Evolutionary conservation across 2,329 filamentous ascomycete species (phyloP).

Genomic region (Penicillium griseofulvum): DNA sequence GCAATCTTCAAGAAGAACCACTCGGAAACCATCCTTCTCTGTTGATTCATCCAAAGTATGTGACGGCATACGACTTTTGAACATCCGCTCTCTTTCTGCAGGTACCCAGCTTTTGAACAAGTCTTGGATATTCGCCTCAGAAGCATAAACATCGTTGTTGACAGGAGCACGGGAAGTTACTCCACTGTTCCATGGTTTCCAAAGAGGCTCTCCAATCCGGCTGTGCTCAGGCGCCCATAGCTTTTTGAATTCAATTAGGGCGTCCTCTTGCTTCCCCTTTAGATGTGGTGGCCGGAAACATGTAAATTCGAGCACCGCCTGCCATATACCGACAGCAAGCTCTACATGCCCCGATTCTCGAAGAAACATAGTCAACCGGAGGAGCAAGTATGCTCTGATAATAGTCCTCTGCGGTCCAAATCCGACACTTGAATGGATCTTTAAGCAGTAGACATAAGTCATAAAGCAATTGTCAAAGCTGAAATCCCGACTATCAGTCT

Average conservation of each 20-base stretch:
- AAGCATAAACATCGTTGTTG: slow-evolving; percentile 20
- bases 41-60: slow-evolving; percentile 70
- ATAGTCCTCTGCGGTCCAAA: slow-evolving; percentile 22
- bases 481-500: slow-evolving; percentile 66
- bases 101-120: slow-evolving; percentile 47
- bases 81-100: slow-evolving; percentile 54
- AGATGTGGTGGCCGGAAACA: slow-evolving; percentile 56
- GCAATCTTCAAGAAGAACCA: slow-evolving; percentile 78
- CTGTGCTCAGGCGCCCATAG: slow-evolving; percentile 87
- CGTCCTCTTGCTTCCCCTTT: slow-evolving; percentile 14
- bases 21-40: slow-evolving; percentile 78
- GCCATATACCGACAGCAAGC: slow-evolving; percentile 75
- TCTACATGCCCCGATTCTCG: slow-evolving; percentile 76
- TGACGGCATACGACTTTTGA: slow-evolving; percentile 60
- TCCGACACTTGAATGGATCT: slow-evolving; percentile 31
- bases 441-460: slow-evolving; percentile 59
- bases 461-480: slow-evolving; percentile 64
- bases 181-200: slow-evolving; percentile 64
- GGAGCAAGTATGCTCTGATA: slow-evolving; percentile 66
- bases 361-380: slow-evolving; percentile 71
- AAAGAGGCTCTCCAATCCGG: slow-evolving; percentile 70
- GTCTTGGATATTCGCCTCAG: slow-evolving; percentile 22
- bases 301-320: slow-evolving; percentile 71
- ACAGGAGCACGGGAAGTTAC: slow-evolving; percentile 35
- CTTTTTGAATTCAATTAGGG: slow-evolving; percentile 54